Base-by-base conservation (phyloP, 2,329 filamentous ascomycete genomes). In the Venturia oleaginea region DNA sequence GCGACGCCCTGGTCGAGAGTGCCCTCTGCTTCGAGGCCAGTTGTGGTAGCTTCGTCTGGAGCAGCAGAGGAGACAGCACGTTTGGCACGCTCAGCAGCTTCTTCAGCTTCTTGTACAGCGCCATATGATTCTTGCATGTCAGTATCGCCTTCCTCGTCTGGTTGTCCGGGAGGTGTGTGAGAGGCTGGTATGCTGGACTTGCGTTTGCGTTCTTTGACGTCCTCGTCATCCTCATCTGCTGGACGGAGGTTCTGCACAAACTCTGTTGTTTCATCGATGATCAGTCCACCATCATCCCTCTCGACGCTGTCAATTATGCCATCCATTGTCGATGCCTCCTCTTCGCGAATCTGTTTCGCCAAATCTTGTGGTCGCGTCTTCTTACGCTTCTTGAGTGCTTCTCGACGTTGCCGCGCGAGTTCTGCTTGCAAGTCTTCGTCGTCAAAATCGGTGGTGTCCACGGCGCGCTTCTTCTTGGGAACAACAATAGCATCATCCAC, bases 221-320 rank as follows among this genome's bases (percentile, higher is more conserved):
- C 67, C 71, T 82, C 76, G 75, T 89, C 77, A 72, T 82, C 77
- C 13, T 81, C 70, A 38, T 77, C 75, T 22, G 42, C 73, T 70
- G 87, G 85, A 65, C 88, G 89, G 72, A 88, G 89, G 64, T 91
- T 91, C 32, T 92, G 89, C 37, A 99, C 89, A 70, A 99, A 99
- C 70, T 96, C 92, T 0, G 92, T 92, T 0, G 93, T 96, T 72
- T 97, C 94, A 66, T 97, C 93, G 65, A 99, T 92, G n/a, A 97
- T 84, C 1, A 99, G 80, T 1, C 92, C 93, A 2, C 79, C 80
- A 61, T 83, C 80, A 24, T 79, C 78, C 3, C 84, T 79, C 3
- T 82, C 78, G 30, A 83, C 82, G 61, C 87, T 85, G 37, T 86
- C 87, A 71, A 83, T 75, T n/a, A 76, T 72, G 32, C 72, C 76